Base-by-base conservation (phyloP, 805 yeast genomes). In the Ogataea paraovalis region DNA sequence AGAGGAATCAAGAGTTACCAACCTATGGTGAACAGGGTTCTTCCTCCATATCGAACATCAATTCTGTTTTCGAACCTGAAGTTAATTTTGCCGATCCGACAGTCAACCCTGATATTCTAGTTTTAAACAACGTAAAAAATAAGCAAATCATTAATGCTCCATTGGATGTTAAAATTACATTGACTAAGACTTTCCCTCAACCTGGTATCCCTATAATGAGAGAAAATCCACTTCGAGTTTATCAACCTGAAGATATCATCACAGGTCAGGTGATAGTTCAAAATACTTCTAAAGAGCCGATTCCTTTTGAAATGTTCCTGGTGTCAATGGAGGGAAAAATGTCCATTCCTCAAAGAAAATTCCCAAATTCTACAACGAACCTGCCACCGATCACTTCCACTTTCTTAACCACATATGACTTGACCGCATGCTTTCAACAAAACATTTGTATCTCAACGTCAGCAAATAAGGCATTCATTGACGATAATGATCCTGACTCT, bases 181-280 rank as follows among this genome's bases (percentile, higher is more conserved):
- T 78, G 9, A 76, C 82, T 1, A 73, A 72, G 47, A 55, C 58
- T 20, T 67, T 69, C 2, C 80, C 82, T 0, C 42, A 36, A 34
- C 16, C 45, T 3, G 55, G 58, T 8, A n/a, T 44, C 3, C 28
- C 34, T 12, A 28, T 49, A 6, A 61, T 62, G 30, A 50, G 57
- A n/a, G 73, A 69, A 43, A 56, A 61, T 14, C 59, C 67, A 34
- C 57, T 76, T 23, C 70, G 72, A 48, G 87, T 82, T 59, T 85
- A 77, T 58, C 78, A 78, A 18, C 82, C 83, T 12, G 88, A 88
- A n/a, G 90, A 84, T 58, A 70, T 71, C 19, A 69, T 85, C 13
- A 74, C 78, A 56, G 92, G 92, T 0, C 79, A 74, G 54, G 65
- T 76, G 7, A 53, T 61, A 0, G 66, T 79, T 19, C 65, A 68